Percentiles rank a stretch among this genome's conserved stretches.
phyloP scores from a whole-genome alignment of 1,284 basidiomycete species.

The Ustilago lituana region DNA sequence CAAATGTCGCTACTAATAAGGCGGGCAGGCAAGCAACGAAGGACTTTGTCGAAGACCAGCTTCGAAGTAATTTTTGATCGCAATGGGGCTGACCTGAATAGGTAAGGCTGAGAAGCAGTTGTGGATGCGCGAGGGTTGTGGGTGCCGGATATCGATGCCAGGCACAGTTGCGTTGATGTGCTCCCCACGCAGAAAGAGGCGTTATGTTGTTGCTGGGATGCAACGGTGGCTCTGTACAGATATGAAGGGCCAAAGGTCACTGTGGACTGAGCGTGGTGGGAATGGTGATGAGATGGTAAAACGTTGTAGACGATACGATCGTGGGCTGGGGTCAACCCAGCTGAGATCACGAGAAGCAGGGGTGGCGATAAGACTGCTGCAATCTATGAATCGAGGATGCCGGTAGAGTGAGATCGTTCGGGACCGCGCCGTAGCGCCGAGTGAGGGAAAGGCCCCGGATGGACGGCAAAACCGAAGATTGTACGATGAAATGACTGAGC shows the following conservation, averaged over 20 bases:
- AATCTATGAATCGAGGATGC: background rate
- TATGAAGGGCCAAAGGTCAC: background rate
- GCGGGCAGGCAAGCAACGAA: background rate
- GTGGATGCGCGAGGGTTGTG: background rate
- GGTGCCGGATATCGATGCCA: too few relatives aligned
- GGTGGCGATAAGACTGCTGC: background rate
- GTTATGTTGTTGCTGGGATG: background rate
- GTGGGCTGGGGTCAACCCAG: slow-evolving; percentile 6
- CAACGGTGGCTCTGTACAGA: background rate
- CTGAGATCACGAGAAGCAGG: background rate
- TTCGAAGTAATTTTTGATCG: slow-evolving; percentile 21
- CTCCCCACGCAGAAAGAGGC: background rate
- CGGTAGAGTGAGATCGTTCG: background rate
- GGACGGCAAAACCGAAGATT: too few relatives aligned
- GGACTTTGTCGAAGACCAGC: slow-evolving; percentile 29
- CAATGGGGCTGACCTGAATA: too few relatives aligned
- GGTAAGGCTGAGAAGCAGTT: slow-evolving; percentile 1
- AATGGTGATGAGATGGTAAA: background rate
- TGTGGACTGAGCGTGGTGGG: background rate
- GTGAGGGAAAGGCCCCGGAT: background rate
- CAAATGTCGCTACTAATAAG: too few relatives aligned
- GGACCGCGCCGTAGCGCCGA: background rate
- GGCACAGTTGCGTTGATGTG: too few relatives aligned
- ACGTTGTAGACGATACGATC: background rate
- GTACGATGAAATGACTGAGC: background rate